Evolutionary conservation across 1,284 basidiomycete species (phyloP), one percentile per base, ranked within the genome.

Genomic region (Tausonia pullulans): DNA sequence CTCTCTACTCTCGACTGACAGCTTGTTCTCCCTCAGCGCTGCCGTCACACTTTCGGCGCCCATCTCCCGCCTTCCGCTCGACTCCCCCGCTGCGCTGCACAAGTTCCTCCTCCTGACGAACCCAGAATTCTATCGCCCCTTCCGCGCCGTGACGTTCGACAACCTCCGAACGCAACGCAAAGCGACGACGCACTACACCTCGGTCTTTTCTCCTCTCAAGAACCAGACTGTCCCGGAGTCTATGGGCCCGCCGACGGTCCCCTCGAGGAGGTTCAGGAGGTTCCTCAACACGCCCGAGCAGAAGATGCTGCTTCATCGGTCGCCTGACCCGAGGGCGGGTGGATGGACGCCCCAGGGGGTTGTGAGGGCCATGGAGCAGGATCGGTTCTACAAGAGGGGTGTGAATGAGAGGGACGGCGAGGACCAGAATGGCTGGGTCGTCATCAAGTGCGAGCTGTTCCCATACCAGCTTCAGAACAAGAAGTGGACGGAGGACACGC

Each of bases 391-490:
- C 41, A 48, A 43, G 40, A 27, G 45, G 39, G 39, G 27, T n/a
- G 43, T 61, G 50, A 53, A 55, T 16, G 64, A 65, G 16, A 50
- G 65, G 11, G 14, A 59, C 10, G 61, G 61, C 8, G 65, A 66
- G 57, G 61, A 63, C 51, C 13, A 55, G n/a, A 58, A 66, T 40
- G 65, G 65, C 5, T 66, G 65, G 65, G 52, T 66, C 43, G 59
- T 58, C 46, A 58, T 63, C 57, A 51, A 49, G 45, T 62, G 55
- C 27, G 56, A 62, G 11, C 46, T 58, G 48, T 66, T 63, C 46
- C 49, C 41, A 7, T 66, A 63, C 58, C 65, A 66, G 57, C 57
- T 62, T 7, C 65, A 66, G 61, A 66, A 66, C 61, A 66, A 66
- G 61, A 66, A 63, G 61, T 66, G 65, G 65, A 63, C 61, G 44